These are phyloP conservation scores for Annulohypoxylon moriforme DNA, from an alignment of 495 filamentous ascomycete species.

Conservation along the genomic window DNA sequence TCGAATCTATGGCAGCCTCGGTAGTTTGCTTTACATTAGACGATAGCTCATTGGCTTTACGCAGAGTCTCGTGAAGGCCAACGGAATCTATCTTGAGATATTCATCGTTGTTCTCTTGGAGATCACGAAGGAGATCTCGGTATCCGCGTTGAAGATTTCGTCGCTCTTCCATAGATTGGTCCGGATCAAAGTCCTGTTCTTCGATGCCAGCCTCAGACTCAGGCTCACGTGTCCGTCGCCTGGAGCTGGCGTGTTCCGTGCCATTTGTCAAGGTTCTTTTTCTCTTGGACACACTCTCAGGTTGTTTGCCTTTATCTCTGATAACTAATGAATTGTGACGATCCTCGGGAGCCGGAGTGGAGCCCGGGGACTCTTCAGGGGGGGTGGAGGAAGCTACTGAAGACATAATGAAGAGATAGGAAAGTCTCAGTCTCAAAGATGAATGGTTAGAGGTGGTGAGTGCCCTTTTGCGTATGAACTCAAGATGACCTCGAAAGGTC, in stretches of 20 bases:
- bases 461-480: not conserved
- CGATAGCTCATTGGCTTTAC: constrained; percentile 72
- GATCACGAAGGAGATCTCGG: constrained; percentile 72
- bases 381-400: constrained; percentile 41
- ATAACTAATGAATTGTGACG: constrained; percentile 44
- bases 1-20: constrained; percentile 93
- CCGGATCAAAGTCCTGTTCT: constrained; percentile 80
- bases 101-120: constrained; percentile 79
- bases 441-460: not conserved
- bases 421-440: not conserved
- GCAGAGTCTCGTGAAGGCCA: constrained; percentile 70
- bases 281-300: constrained; percentile 58
- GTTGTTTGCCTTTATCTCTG: constrained; percentile 49
- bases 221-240: constrained; percentile 55
- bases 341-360: constrained; percentile 24
- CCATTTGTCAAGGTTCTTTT: constrained; percentile 64
- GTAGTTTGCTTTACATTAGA: constrained; percentile 84
- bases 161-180: constrained; percentile 85
- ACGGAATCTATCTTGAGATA: constrained; percentile 69
- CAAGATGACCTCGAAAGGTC: not conserved
- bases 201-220: constrained; percentile 52
- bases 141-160: constrained; percentile 73
- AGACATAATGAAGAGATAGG: constrained; percentile 32
- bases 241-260: constrained; percentile 47
- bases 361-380: constrained; percentile 20